Evolutionary conservation across 306 rosid genomes (phyloP), one percentile per base, ranked within the genome.

Genomic region (Coriaria nepalensis): DNA sequence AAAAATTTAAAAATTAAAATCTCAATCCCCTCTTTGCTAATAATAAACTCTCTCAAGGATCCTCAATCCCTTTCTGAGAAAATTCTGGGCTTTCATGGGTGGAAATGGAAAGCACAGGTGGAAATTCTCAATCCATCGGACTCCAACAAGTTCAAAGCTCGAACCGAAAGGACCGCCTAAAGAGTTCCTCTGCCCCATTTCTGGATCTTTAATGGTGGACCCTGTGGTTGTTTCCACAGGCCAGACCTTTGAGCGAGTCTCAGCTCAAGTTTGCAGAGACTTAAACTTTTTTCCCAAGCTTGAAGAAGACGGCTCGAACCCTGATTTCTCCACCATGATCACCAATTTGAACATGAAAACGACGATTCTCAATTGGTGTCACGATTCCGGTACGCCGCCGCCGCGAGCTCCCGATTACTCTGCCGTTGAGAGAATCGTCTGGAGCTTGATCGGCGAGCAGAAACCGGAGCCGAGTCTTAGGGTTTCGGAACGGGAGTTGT

Each of bases 141-240:
- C 29, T 40, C 64, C 62, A 13, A 56, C 86, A 6, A 42, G 42
- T 2, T 42, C 85, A 0, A 78, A 70, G 38, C 51, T 9, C 6
- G 55, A 49, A 5, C 49, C 50, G 0, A 56, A 53, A 38, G 70
- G 58, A 0, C 72, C 84, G 8, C 93, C 85, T 0, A 63, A 67
- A 13, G 98, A 92, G 39, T 76, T 78, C 44, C 14, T 74, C 2
- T 92, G 98, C 61, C 81, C 78, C 0, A 73, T 92, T 52, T 63
- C 86, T n/a, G 73, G 78, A 0, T 58, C 70, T 0, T 47, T 92
- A 52, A 85, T 92, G 96, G 80, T 79, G 33, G 96, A 92, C 81
- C 98, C 96, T 2, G 96, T 92, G 5, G 78, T 92, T 10, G 87
- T 85, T 11, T 14, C 93, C 33, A 81, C 98, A 5, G 96, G 96